Conservation (phyloP, 208 protist species). For the Leishmania major region DNA sequence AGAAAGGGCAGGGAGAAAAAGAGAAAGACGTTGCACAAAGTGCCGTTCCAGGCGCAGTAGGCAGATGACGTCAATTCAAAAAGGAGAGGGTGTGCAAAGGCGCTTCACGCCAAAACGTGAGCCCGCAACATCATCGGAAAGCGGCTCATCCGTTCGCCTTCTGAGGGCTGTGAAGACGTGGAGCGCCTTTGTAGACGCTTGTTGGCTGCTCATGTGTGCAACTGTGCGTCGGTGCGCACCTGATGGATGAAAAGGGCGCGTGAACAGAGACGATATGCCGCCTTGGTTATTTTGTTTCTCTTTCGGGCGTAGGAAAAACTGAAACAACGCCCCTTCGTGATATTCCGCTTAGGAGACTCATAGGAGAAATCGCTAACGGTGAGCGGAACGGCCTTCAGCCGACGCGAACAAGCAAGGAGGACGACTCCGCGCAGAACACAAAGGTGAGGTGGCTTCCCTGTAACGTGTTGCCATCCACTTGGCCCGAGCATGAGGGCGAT, state of each 20-base stretch:
- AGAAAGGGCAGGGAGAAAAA: neutral
- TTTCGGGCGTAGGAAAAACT: neutral
- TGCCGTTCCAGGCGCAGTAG: neutral
- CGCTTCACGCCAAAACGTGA: neutral
- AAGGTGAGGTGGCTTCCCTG: neutral
- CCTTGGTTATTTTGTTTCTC: neutral
- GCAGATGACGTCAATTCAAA: neutral
- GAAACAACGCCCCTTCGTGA: neutral
- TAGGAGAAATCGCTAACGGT: neutral
- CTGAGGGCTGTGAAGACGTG: neutral
- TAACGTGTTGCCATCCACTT: neutral
- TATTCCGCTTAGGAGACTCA: neutral
- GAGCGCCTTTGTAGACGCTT: neutral
- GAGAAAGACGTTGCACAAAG: neutral
- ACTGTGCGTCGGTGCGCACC: neutral
- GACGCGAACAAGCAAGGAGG: neutral
- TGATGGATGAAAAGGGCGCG: neutral
- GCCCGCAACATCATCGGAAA: neutral
- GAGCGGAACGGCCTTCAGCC: neutral
- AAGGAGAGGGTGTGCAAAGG: neutral
- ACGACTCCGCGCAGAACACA: neutral
- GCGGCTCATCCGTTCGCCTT: neutral
- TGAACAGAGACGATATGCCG: neutral
- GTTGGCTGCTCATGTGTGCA: neutral
- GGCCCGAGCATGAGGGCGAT: neutral